Base-by-base conservation (phyloP, 1,284 basidiomycete species). In the Malassezia brasiliensis region DNA sequence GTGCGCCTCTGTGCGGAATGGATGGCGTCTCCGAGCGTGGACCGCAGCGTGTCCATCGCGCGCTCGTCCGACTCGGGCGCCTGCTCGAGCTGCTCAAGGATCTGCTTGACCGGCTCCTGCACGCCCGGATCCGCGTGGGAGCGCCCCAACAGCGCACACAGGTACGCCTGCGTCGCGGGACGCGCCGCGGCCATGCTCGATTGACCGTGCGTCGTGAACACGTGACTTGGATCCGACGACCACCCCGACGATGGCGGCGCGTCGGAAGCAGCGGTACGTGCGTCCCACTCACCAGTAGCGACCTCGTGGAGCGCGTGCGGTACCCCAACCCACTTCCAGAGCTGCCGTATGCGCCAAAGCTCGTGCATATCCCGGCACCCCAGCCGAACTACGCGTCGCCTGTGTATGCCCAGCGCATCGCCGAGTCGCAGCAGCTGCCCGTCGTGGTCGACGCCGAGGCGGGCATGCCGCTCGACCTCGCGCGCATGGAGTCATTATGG, bases 251-350 rank as follows among this genome's bases (percentile, higher is more conserved):
- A 56, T 56, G 54, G 49, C 54, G 40, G 45, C 49, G 54, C 48
- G 54, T n/a, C 41, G 50, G 22, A 50, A 56, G 44, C 40, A 42
- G 40, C 53, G 53, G 53, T 55, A 50, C 28, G 53, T 55, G 19
- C 11, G 25, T 1, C 5, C 30, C 6, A 10, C 32, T 46, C 7
- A 34, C 42, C 17, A 9, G 45, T 12, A 66, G 68, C 19, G 72
- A 74, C 48, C 63, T 69, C 50, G 71, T 74, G 62, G 72, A 73
- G 52, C 60, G 72, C 45, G 61, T 69, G 49, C 61, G 68, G 34
- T 74, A 73, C 39, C 69, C 70, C 15, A 74, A 74, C 51, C 72
- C 72, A 14, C 64, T 74, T n/a, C 72, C 72, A 3, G 62, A 67
- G n/a, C 65, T 71, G 12, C 72, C 70, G 37, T 73, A 70, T 52